phyloP scores from a whole-genome alignment of 2,329 filamentous ascomycete species.

The Aspergillus tanneri region DNA sequence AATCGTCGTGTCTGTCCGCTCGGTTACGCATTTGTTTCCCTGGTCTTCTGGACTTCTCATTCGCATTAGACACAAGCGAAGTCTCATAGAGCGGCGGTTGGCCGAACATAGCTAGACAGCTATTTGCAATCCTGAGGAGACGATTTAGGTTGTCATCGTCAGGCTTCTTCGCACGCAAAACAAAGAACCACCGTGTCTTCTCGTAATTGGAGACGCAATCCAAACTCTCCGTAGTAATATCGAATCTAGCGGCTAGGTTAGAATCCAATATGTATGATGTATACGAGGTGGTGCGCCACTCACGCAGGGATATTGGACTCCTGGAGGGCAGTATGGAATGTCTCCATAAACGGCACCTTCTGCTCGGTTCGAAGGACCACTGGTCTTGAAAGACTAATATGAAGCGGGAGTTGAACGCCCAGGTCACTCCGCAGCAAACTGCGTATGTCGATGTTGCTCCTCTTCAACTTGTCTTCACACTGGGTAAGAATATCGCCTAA shows the following conservation, averaged over 20 bases:
- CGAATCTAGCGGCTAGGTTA: slow-evolving; percentile 47
- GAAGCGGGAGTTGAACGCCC: slow-evolving; percentile 73
- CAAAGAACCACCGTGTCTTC: slow-evolving; percentile 76
- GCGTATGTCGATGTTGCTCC: slow-evolving; percentile 51
- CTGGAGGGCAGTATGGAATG: slow-evolving; percentile 50
- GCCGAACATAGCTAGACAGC: slow-evolving; percentile 55
- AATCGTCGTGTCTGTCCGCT: slow-evolving; percentile 31
- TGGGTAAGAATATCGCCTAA: slow-evolving; percentile 33
- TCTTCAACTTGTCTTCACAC: slow-evolving; percentile 39
- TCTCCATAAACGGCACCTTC: slow-evolving; percentile 65
- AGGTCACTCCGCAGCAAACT: slow-evolving; percentile 76
- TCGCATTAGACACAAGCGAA: neutral
- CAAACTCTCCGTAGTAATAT: slow-evolving; percentile 47
- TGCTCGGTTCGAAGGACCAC: slow-evolving; percentile 71
- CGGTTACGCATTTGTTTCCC: neutral
- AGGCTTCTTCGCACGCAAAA: slow-evolving; percentile 61
- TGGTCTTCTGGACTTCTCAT: neutral
- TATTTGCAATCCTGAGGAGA: slow-evolving; percentile 68
- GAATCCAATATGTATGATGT: neutral
- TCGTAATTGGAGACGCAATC: slow-evolving; percentile 68
- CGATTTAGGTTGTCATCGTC: slow-evolving; percentile 56
- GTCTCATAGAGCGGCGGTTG: slow-evolving; percentile 69
- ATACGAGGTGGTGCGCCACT: slow-evolving; percentile 25
- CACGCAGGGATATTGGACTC: slow-evolving; percentile 47
- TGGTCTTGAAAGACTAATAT: slow-evolving; percentile 86